phyloP scores from a whole-genome alignment of 2,329 filamentous ascomycete genomes.

The Alternaria brassicae region DNA sequence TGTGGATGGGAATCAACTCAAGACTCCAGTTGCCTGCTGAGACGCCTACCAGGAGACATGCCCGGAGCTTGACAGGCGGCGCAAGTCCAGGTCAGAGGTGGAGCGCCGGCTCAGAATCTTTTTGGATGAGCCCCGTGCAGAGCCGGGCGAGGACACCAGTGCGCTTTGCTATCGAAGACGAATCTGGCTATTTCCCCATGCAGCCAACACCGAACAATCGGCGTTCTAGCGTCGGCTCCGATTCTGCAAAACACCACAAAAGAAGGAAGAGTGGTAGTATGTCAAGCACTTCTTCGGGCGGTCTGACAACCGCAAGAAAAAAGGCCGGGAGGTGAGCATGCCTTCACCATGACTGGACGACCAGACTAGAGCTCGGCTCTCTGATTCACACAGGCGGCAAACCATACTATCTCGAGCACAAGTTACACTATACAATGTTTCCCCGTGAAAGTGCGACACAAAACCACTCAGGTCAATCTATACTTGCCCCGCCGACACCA shows the following conservation, averaged over 20 bases:
- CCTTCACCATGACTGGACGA: not conserved
- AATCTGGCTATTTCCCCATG: slow-evolving; percentile 38
- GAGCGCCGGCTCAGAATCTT: slow-evolving; percentile 43
- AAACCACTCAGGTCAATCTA: not conserved
- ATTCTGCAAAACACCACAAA: slow-evolving; percentile 30
- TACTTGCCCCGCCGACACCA: not conserved
- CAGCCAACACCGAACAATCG: slow-evolving; percentile 23
- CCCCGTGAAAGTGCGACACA: not conserved
- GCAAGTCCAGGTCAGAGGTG: slow-evolving; percentile 36
- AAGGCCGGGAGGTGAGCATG: slow-evolving; percentile 16
- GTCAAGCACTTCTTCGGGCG: slow-evolving; percentile 21
- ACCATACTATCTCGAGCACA: not conserved
- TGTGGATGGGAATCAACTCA: slow-evolving; percentile 56
- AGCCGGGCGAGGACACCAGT: slow-evolving; percentile 47
- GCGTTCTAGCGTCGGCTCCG: slow-evolving; percentile 30
- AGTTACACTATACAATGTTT: not conserved
- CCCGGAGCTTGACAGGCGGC: slow-evolving; percentile 43
- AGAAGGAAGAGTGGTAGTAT: slow-evolving; percentile 37
- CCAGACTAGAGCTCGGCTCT: not conserved
- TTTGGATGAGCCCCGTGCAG: slow-evolving; percentile 50
- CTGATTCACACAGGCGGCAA: not conserved
- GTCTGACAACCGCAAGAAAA: slow-evolving; percentile 21
- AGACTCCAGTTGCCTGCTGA: slow-evolving; percentile 49
- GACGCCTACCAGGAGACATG: slow-evolving; percentile 39
- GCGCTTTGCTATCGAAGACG: slow-evolving; percentile 22